These are phyloP conservation scores for Papiliotrema flavescens DNA, from an alignment of 1,284 basidiomycete species.

Conservation along the genomic window DNA sequence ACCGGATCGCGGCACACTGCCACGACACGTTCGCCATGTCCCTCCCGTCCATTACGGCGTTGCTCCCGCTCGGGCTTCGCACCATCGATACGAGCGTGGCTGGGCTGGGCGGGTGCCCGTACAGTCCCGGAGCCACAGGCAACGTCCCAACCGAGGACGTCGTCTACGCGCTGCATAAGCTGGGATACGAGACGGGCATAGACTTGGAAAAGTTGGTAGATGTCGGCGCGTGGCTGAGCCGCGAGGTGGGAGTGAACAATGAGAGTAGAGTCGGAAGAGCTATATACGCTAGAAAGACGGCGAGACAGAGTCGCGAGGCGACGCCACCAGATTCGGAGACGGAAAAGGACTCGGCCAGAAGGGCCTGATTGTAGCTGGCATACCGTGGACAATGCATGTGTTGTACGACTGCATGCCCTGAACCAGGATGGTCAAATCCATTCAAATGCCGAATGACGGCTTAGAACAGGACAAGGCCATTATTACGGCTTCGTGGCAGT, in stretches of 20 bases:
- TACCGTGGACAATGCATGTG: too few species aligned
- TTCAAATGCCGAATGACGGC: too few species aligned
- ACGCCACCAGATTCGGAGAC: background rate
- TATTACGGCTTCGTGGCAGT: conserved; percentile 23
- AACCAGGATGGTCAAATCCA: too few species aligned
- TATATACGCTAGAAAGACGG: conserved; percentile 54
- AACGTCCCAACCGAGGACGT: conserved; percentile 90
- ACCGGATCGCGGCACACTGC: conserved; percentile 74
- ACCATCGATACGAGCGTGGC: conserved; percentile 63
- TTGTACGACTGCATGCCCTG: too few species aligned
- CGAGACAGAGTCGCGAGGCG: conserved; percentile 1
- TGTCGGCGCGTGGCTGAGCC: conserved; percentile 76
- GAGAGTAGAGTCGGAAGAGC: conserved; percentile 78
- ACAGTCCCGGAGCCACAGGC: conserved; percentile 91
- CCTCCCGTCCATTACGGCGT: conserved; percentile 51
- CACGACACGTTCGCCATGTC: conserved; percentile 90
- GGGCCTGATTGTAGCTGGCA: too few species aligned
- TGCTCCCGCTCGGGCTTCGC: conserved; percentile 52
- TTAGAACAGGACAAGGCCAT: too few species aligned
- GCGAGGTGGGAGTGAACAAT: conserved; percentile 62
- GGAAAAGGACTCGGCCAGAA: too few species aligned
- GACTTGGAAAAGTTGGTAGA: conserved; percentile 66
- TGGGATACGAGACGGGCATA: conserved; percentile 64
- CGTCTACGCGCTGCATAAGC: conserved; percentile 72
- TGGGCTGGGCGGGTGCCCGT: conserved; percentile 90